These are phyloP conservation scores for Lentithecium fluviatile DNA, from an alignment of 495 filamentous ascomycete genomes.

Conservation along the genomic window DNA sequence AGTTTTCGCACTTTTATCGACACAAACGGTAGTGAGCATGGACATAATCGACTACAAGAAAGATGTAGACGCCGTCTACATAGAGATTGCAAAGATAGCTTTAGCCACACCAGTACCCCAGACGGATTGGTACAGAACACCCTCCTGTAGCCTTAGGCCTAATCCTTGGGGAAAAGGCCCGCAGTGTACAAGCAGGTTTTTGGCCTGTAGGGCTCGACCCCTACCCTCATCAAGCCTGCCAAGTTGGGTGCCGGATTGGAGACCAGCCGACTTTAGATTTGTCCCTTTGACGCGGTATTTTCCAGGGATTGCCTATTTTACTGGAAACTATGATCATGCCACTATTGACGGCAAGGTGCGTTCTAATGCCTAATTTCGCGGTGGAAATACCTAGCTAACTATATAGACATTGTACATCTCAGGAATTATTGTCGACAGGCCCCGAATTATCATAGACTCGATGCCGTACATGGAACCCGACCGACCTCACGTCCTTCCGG, in stretches of 20 bases:
- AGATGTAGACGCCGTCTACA: conserved; percentile 3
- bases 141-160: not conserved
- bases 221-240: not conserved
- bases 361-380: not conserved
- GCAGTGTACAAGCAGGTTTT: conserved; percentile 9
- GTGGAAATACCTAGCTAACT: not conserved
- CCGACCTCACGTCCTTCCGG: not conserved
- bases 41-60: conserved; percentile 5
- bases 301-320: not conserved
- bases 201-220: not conserved
- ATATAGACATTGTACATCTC: not conserved
- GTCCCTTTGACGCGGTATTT: not conserved
- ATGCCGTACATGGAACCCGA: not conserved
- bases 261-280: not conserved
- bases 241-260: not conserved
- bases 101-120: not conserved
- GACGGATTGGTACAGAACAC: conserved; percentile 4
- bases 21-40: conserved; percentile 1
- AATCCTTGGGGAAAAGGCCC: not conserved
- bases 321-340: not conserved
- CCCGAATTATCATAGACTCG: not conserved
- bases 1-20: conserved; percentile 11
- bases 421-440: not conserved
- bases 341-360: not conserved
- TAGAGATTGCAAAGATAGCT: conserved; percentile 7